phyloP scores from a whole-genome alignment of 1,284 basidiomycete genomes.

The Puccinia coronata region DNA sequence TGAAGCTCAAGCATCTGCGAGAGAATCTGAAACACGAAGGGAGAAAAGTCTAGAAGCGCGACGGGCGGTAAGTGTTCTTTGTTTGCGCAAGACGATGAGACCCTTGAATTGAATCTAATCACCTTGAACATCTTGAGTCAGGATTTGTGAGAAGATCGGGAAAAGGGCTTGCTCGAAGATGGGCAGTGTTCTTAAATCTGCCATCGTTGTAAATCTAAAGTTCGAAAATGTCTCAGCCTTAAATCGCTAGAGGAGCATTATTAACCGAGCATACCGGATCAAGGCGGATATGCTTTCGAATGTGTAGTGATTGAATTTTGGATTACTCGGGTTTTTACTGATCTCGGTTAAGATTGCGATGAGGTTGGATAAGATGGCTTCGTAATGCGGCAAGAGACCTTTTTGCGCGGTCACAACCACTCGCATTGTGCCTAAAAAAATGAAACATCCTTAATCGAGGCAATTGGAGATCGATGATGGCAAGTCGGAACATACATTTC shows the following conservation, averaged over 20 bases:
- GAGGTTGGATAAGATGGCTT: slow-evolving; percentile 72
- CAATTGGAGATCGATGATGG: not conserved
- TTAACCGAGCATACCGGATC: slow-evolving; percentile 67
- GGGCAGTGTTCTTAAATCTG: slow-evolving; percentile 68
- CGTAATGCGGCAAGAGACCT: slow-evolving; percentile 70
- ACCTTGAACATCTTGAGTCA: slow-evolving; percentile 91
- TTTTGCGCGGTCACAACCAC: slow-evolving; percentile 86
- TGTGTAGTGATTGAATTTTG: slow-evolving; percentile 93
- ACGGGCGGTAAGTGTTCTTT: not conserved
- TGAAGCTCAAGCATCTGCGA: slow-evolving; percentile 93
- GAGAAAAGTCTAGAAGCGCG: slow-evolving; percentile 78
- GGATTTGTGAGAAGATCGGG: slow-evolving; percentile 80
- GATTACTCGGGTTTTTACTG: slow-evolving; percentile 94
- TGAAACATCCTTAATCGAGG: not conserved
- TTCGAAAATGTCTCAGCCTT: not conserved
- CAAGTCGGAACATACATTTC: slow-evolving; percentile 70
- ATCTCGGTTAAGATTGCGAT: slow-evolving; percentile 81
- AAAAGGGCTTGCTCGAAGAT: slow-evolving; percentile 76
- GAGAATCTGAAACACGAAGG: slow-evolving; percentile 94
- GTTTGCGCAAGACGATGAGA: not conserved
- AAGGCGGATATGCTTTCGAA: slow-evolving; percentile 93
- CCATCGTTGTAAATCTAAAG: slow-evolving; percentile 74
- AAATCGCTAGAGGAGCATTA: not conserved
- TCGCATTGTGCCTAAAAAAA: slow-evolving; percentile 70
- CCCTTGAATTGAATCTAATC: slow-evolving; percentile 58